Percentiles rank a stretch among this genome's conserved stretches.
Conservation (phyloP, 148 eudicot species). For the Bassia scoparia region DNA sequence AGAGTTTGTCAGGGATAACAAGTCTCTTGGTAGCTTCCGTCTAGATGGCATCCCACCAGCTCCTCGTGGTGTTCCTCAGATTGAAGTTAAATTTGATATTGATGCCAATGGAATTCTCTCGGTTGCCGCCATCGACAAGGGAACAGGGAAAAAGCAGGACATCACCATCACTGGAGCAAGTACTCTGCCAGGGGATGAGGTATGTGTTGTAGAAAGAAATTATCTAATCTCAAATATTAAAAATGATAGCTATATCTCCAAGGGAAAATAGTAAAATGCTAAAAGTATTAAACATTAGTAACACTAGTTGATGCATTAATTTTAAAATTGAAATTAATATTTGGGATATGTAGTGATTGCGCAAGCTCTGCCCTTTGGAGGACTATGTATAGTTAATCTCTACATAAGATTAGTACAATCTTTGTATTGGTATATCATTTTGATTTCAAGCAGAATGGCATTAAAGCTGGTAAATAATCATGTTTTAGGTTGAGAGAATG, state of each 20-base stretch:
- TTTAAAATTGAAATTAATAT: too few relatives aligned
- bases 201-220: slow-evolving; percentile 13
- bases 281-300: too few relatives aligned
- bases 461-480: not conserved
- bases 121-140: slow-evolving; percentile 80
- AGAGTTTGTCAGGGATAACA: slow-evolving; percentile 91
- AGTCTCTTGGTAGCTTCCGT: slow-evolving; percentile 93
- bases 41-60: slow-evolving; percentile 96
- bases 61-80: slow-evolving; percentile 88
- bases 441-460: not conserved
- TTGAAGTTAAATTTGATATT: slow-evolving; percentile 93
- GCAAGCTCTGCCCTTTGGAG: too few relatives aligned
- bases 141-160: slow-evolving; percentile 92
- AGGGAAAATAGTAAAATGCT: too few relatives aligned
- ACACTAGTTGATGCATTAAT: too few relatives aligned
- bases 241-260: too few relatives aligned
- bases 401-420: not conserved
- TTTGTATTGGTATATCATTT: not conserved
- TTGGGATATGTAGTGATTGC: too few relatives aligned
- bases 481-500: slow-evolving; percentile 71
- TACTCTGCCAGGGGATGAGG: slow-evolving; percentile 88
- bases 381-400: not conserved
- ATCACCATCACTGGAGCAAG: slow-evolving; percentile 96
- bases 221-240: not conserved
- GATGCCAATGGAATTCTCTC: slow-evolving; percentile 92